Evolutionary conservation across 2,329 filamentous ascomycete genomes (phyloP), one percentile per base, ranked within the genome.

Genomic region (Ascocoryne sarcoides): DNA sequence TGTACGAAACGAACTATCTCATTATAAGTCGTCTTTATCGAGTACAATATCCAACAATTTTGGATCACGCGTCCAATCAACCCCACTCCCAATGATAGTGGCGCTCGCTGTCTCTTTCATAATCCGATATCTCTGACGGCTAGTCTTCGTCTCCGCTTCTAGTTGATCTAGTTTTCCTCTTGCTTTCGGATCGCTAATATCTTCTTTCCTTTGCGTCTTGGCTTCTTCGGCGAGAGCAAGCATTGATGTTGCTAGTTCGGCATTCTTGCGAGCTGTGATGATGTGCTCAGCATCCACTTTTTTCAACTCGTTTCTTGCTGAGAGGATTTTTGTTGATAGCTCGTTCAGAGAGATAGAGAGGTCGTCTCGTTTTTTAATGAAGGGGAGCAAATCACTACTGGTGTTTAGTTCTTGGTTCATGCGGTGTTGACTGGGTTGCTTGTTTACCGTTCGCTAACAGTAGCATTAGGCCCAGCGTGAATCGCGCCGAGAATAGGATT

Each of bases 31-130:
- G 37, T 81, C 76, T 9, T 69, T 65, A 55, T 85, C 86, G 46
- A 93, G 67, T 18, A 94, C 85, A 45, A 90, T 68, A 37, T 76
- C 74, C 43, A 75, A 69, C 46, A 94, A 64, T 44, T 68, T 69
- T 37, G 78, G 71, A 60, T 93, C 79, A 30, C 73, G 67, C 10
- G 76, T 78, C 87, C 87, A 94, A 56, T 93, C 79, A 39, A 92
- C 69, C 34, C 87, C 87, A 60, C 86, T 93, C 3, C 84, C 85
- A 4, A 78, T 84, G 34, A 94, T 74, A 40, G 88, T 72, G 14
- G 82, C 85, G 54, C 82, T 84, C n/a, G 83, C 72, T 31, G 87
- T 76, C 17, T 76, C 83, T 64, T 90, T 92, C 60, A 90, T 75
- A 15, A 82, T 77, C 54, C 77, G 76, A 79, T 80, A 86, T 54